Evolutionary conservation across 2,329 filamentous ascomycete species (phyloP), one percentile per base, ranked within the genome.

Genomic region (Colletotrichum coccodes): DNA sequence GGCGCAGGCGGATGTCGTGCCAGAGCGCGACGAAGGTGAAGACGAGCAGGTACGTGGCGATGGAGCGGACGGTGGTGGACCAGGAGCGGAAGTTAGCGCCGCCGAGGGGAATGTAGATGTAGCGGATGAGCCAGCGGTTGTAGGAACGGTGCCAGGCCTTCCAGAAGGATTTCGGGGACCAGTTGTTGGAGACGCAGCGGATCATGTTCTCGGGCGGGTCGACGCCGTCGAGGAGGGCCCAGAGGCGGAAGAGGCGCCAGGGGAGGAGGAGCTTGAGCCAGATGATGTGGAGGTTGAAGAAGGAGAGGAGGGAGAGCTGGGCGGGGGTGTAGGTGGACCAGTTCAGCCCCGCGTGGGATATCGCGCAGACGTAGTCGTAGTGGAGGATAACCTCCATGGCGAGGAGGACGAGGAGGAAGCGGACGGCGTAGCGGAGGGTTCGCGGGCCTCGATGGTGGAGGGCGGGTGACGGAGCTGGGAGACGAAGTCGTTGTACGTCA

Each of bases 161-260:
- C 96, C 96, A 99, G 83, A 99, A 99, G 23, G 91, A 91, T 46
- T 95, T 87, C 0, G 94, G 92, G 72, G 92, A 95, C 83, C 95
- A 98, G 79, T 98, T 98, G 83, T 99, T 90, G 76, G 91, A 95
- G 81, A 98, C 94, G 81, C 97, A 99, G 73, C 96, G 93, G 62
- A 98, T 89, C 94, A 99, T 98, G 82, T 99, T 99, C 82, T 99
- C 96, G 0, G 96, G 95, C 0, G 96, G 94, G 76, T 99, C 96
- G 73, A 99, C 90, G 70, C 93, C 94, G 78, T 99, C 96, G 18
- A 95, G 78, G 4, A 99, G 87, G 0, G 94, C 87, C 96, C 96
- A 99, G n/a, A 99, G 89, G 5, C 97, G 93, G 88, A 98, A 98
- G 79, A 98, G 92, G n/a, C 96, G 92, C 95, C 95, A 99, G 1